Base-by-base conservation (phyloP, 768 basidiomycete species). In the Mrakia blollopis region DNA sequence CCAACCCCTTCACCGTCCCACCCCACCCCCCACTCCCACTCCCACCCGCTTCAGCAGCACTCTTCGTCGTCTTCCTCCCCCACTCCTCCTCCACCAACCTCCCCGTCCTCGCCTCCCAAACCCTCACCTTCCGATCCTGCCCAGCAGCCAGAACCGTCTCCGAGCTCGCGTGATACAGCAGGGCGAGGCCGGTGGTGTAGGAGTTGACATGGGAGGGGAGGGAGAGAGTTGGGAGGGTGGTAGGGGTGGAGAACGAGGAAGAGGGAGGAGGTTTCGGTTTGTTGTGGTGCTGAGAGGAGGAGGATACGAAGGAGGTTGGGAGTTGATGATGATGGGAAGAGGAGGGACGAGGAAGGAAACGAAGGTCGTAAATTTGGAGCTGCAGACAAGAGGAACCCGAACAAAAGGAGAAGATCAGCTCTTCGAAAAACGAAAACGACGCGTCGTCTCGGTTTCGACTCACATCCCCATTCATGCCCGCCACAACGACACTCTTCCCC, bases 381-480 rank as follows among this genome's bases (percentile, higher is more conserved):
- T 77, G 35, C 3, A 50, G 10, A 50, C 44, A 39, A 69, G 23
- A n/a, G 0, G 7, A 2, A n/a, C n/a, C 5, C 25, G 57, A 57
- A 18, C n/a, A 57, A 28, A 44, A 14, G 14, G 54, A 6, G 23
- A n/a, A 3, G n/a, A 25, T 57, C 13, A 77, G 76, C 44, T 7
- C 18, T 25, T 35, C 21, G 39, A n/a, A 61, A 47, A 37, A 13
- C 5, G n/a, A 18, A 28, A 8, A 37, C 2, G 35, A 50, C 47
- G 47, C 47, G 47, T 50, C 47, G n/a, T n/a, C n/a, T 41, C 39
- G 39, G 5, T 41, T 47, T 16, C 2, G 18, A 68, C 76, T 65
- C 52, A 77, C 76, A 11, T 47, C 50, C 9, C 76, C 76, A 23
- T 77, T 57, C 76, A 77, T 77, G 35, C 76, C 76, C 14, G 72